Conservation (phyloP, 177 flowering plant species). For the Vitis hybrid region DNA sequence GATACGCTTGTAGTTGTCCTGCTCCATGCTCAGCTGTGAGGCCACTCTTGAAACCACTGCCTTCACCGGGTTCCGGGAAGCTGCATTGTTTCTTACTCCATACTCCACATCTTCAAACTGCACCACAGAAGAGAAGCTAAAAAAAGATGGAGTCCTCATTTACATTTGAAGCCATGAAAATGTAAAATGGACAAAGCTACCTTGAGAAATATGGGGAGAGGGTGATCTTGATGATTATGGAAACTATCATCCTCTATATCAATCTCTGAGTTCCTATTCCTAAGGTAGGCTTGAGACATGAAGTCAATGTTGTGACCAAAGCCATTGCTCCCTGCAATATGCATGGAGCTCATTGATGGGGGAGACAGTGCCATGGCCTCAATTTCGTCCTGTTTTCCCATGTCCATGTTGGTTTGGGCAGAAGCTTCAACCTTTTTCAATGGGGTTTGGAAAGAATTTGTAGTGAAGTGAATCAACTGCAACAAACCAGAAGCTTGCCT, state of each 20-base stretch:
- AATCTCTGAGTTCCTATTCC: slow-evolving; percentile 52
- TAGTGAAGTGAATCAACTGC: slow-evolving; percentile 38
- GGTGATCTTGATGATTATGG: slow-evolving; percentile 28
- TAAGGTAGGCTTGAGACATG: slow-evolving; percentile 61
- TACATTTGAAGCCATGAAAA: neutral
- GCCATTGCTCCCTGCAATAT: slow-evolving; percentile 66
- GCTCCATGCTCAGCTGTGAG: slow-evolving; percentile 48
- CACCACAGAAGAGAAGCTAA: slow-evolving; percentile 9
- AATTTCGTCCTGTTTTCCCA: slow-evolving; percentile 37
- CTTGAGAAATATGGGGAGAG: slow-evolving; percentile 88
- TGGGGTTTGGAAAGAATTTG: slow-evolving; percentile 9
- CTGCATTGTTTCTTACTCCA: slow-evolving; percentile 47
- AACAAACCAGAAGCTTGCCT: slow-evolving; percentile 49
- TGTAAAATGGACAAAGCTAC: slow-evolving; percentile 23
- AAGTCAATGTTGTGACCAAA: slow-evolving; percentile 75
- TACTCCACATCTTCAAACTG: slow-evolving; percentile 90
- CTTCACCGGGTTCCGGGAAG: slow-evolving; percentile 53
- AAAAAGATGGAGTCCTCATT: too few relatives aligned
- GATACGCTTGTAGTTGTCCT: slow-evolving; percentile 67
- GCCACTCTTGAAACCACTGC: slow-evolving; percentile 56
- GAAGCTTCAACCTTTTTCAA: neutral
- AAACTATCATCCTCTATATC: slow-evolving; percentile 45
- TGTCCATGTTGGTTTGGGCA: slow-evolving; percentile 34
- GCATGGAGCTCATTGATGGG: slow-evolving; percentile 58
- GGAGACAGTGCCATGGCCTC: slow-evolving; percentile 45